Conservation (phyloP, 2,329 filamentous ascomycete species). For the Stenocarpella maydis region DNA sequence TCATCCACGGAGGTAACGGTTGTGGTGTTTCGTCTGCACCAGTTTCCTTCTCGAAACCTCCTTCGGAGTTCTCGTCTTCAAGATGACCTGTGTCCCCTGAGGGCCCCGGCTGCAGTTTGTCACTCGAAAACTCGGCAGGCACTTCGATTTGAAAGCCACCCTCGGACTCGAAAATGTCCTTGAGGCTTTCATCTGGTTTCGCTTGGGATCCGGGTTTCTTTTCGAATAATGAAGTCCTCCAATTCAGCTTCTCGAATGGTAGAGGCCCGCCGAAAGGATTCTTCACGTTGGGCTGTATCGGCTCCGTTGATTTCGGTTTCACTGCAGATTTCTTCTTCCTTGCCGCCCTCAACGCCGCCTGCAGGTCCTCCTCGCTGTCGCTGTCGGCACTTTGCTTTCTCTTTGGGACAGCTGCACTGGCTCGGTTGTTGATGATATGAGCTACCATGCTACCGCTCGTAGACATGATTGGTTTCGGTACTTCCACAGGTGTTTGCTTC, state of each 20-base stretch:
- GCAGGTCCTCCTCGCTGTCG: conserved; percentile 82
- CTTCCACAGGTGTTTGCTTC: conserved; percentile 62
- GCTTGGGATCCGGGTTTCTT: conserved; percentile 46
- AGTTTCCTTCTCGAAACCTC: conserved; percentile 69
- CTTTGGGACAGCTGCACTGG: conserved; percentile 66
- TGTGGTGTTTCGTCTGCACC: conserved; percentile 54
- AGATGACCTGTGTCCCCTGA: conserved; percentile 36
- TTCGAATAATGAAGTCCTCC: conserved; percentile 67
- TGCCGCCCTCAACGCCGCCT: conserved; percentile 77
- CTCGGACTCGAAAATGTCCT: conserved; percentile 40
- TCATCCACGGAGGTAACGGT: conserved; percentile 81
- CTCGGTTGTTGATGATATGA: conserved; percentile 76
- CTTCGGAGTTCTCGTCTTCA: conserved; percentile 55
- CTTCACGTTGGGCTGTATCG: conserved; percentile 60
- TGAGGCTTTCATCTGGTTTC: conserved; percentile 34
- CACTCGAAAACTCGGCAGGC: conserved; percentile 28
- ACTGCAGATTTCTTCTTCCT: conserved; percentile 62
- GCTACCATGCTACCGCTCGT: conserved; percentile 71
- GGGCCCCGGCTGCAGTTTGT: conserved; percentile 36
- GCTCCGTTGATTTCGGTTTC: conserved; percentile 42
- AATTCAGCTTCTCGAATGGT: conserved; percentile 87
- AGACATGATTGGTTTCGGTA: conserved; percentile 59
- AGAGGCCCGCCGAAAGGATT: conserved; percentile 80
- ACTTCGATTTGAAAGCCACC: conserved; percentile 49
- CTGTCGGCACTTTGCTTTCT: conserved; percentile 54